Conservation (phyloP, 2,329 filamentous ascomycete species). For the Ophiostoma sp. region DNA sequence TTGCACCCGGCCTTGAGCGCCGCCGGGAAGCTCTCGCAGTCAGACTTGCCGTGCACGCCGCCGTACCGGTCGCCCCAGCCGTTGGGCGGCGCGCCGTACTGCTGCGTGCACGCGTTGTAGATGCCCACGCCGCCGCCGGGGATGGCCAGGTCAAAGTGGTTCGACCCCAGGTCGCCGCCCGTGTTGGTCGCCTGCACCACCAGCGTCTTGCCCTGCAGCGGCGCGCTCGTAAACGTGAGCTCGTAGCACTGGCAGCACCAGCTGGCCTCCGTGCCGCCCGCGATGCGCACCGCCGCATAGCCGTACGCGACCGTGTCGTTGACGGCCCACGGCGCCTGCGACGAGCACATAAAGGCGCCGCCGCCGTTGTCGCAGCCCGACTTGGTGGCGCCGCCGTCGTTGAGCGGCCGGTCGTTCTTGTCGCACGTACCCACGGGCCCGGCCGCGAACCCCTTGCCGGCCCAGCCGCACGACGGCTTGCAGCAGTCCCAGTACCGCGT, state of each 20-base stretch:
- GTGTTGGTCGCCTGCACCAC: slow-evolving; percentile 58
- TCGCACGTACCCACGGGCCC: slow-evolving; percentile 45
- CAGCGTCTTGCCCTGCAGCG: slow-evolving; percentile 53
- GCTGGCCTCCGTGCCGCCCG: slow-evolving; percentile 38
- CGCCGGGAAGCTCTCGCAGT: slow-evolving; percentile 50
- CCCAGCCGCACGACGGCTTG: slow-evolving; percentile 58
- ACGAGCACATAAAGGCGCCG: slow-evolving; percentile 48
- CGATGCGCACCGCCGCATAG: slow-evolving; percentile 48
- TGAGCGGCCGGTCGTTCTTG: slow-evolving; percentile 45
- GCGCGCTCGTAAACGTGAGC: slow-evolving; percentile 53
- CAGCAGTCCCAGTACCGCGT: slow-evolving; percentile 55
- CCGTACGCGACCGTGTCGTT: slow-evolving; percentile 49
- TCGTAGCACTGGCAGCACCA: slow-evolving; percentile 56
- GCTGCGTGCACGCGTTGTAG: slow-evolving; percentile 45
- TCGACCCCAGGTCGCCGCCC: slow-evolving; percentile 48
- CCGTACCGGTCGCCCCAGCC: slow-evolving; percentile 57
- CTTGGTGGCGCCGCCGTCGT: slow-evolving; percentile 35
- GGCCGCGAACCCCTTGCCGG: slow-evolving; percentile 42
- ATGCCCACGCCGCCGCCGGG: slow-evolving; percentile 51
- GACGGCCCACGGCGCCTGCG: slow-evolving; percentile 48
- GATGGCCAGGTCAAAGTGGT: slow-evolving; percentile 52
- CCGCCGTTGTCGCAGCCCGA: slow-evolving; percentile 41
- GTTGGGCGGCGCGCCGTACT: slow-evolving; percentile 42
- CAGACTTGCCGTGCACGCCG: slow-evolving; percentile 46
- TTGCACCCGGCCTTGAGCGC: slow-evolving; percentile 53